Evolutionary conservation across 306 rosid species (phyloP).

Genomic region (Rosa chinensis): DNA sequence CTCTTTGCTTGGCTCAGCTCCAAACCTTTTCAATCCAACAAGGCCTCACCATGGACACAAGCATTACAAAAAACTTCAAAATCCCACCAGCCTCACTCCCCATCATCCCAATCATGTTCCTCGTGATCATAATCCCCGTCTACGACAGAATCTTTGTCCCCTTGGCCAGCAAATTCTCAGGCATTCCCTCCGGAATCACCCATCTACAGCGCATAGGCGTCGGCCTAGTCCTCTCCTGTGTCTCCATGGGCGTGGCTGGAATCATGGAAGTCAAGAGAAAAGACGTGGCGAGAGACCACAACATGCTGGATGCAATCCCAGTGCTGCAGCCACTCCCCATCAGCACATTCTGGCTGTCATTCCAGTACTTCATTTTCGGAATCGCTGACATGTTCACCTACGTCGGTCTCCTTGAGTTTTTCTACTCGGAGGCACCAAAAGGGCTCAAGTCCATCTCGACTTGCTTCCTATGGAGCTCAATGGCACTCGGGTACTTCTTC

Average conservation of each 20-base stretch:
- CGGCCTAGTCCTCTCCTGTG: slow-evolving; percentile 70
- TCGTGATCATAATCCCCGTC: slow-evolving; percentile 63
- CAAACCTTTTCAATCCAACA: slow-evolving; percentile 92
- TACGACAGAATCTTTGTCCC: slow-evolving; percentile 74
- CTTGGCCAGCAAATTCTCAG: slow-evolving; percentile 50
- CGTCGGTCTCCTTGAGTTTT: slow-evolving; percentile 80
- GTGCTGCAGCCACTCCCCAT: slow-evolving; percentile 67
- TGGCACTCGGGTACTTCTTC: slow-evolving; percentile 80
- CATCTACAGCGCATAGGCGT: slow-evolving; percentile 83
- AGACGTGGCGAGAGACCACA: slow-evolving; percentile 53
- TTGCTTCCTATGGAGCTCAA: slow-evolving; percentile 87
- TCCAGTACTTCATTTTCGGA: slow-evolving; percentile 86
- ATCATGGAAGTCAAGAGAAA: slow-evolving; percentile 69
- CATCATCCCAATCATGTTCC: slow-evolving; percentile 68
- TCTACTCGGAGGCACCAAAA: slow-evolving; percentile 89
- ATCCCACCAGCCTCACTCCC: slow-evolving; percentile 91
- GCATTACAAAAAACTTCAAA: slow-evolving; percentile 48
- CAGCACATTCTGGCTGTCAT: slow-evolving; percentile 83
- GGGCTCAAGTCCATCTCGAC: slow-evolving; percentile 74
- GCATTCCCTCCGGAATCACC: slow-evolving; percentile 72
- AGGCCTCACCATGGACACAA: slow-evolving; percentile 74
- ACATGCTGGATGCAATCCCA: slow-evolving; percentile 76
- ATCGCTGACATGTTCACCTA: slow-evolving; percentile 90
- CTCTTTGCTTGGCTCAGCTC: slow-evolving; percentile 93
- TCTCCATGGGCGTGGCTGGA: slow-evolving; percentile 87